phyloP scores from a whole-genome alignment of 306 rosid species.

The Vachellia collinsii region DNA sequence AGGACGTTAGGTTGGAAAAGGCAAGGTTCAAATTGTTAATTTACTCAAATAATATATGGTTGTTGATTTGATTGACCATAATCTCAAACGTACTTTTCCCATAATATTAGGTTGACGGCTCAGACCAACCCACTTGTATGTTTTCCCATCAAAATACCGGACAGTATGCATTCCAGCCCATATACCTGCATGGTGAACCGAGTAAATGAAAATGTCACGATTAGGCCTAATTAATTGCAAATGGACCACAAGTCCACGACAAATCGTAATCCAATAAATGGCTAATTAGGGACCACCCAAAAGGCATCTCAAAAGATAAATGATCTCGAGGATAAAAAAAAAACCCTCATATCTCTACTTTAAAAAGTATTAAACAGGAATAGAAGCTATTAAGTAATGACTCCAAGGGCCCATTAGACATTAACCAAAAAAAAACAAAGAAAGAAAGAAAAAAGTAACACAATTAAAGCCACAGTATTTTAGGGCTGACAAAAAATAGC shows the following conservation, averaged over 20 bases:
- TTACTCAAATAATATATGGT: not conserved
- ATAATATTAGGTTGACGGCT: constrained; percentile 97
- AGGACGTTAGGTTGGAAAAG: not conserved
- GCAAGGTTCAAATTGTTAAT: not conserved
- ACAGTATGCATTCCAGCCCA: constrained; percentile 99
- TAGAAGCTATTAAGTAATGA: not conserved
- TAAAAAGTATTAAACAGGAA: not conserved
- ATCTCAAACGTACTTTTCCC: constrained; percentile 66
- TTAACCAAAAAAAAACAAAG: not conserved
- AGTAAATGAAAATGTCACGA: constrained; percentile 31
- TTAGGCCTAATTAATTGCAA: constrained; percentile 7
- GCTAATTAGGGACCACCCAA: not conserved
- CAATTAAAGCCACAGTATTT: not conserved
- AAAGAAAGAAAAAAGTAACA: too few species aligned
- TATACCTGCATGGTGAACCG: constrained; percentile 66
- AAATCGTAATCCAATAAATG: not conserved
- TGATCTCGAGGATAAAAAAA: not conserved
- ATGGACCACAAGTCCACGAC: not conserved
- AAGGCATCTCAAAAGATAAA: not conserved
- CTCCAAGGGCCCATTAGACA: not conserved
- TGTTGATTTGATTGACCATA: constrained; percentile 18
- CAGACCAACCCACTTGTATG: constrained; percentile 99
- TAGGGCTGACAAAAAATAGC: not conserved
- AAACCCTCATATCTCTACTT: not conserved
- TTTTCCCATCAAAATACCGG: constrained; percentile 93